phyloP scores from a whole-genome alignment of 176 grass and related monocot genomes.

The Avena sativa region DNA sequence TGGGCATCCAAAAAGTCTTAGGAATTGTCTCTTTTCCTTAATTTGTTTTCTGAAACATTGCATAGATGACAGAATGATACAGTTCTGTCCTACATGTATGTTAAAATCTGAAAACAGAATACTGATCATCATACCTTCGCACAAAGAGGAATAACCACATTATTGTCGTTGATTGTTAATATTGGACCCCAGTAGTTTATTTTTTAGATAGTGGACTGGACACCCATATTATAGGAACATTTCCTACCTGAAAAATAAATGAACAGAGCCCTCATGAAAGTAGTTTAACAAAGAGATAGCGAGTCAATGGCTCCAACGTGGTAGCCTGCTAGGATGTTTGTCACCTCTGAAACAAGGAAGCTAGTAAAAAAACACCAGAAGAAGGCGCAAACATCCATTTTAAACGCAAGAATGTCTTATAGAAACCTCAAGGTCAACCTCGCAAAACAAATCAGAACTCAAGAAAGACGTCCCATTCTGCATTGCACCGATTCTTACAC shows the following conservation, averaged over 20 bases:
- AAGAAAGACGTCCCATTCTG: neutral
- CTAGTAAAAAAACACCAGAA: neutral
- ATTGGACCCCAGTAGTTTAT: neutral
- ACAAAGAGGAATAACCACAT: neutral
- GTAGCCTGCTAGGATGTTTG: slow-evolving; percentile 17
- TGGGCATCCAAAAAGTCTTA: neutral
- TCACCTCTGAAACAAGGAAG: neutral
- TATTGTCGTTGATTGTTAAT: neutral
- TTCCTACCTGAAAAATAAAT: neutral
- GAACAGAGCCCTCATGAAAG: neutral
- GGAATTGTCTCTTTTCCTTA: too few relatives aligned
- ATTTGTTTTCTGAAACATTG: neutral
- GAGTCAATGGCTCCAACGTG: slow-evolving; percentile 30
- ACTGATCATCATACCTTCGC: neutral
- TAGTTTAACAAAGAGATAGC: neutral
- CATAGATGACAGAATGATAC: neutral
- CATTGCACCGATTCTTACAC: neutral
- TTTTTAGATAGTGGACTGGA: neutral
- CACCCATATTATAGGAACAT: neutral
- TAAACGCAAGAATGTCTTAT: slow-evolving; percentile 3
- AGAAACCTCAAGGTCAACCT: slow-evolving; percentile 36
- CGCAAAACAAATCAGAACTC: neutral
- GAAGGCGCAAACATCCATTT: neutral
- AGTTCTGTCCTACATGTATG: neutral
- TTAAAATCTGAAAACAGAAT: neutral